Evolutionary conservation across 495 filamentous ascomycete genomes (phyloP).

Genomic region (Talaromyces trachyspermus): DNA sequence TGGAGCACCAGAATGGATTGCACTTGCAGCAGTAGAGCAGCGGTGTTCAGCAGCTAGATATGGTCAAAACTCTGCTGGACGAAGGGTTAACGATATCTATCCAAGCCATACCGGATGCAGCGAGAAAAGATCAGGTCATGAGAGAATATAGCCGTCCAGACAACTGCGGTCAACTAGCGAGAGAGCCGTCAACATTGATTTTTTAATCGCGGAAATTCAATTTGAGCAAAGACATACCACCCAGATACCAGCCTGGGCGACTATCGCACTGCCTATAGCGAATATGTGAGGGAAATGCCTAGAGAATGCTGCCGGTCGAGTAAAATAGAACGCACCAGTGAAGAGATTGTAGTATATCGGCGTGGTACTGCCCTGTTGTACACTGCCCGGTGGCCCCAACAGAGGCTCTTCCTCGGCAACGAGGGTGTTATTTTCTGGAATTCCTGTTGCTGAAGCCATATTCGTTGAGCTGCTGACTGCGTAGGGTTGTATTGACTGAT

Average conservation of each 20-base stretch:
- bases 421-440: not conserved
- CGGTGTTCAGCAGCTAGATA: constrained; percentile 62
- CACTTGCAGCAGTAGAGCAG: constrained; percentile 63
- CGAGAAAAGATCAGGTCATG: constrained; percentile 66
- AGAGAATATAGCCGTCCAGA: constrained; percentile 69
- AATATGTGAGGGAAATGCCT: not conserved
- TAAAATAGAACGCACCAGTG: constrained; percentile 49
- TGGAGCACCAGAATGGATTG: constrained; percentile 82
- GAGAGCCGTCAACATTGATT: constrained; percentile 13
- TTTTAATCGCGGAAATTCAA: too few relatives aligned
- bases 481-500: too few relatives aligned
- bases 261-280: constrained; percentile 53
- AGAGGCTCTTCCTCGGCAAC: constrained; percentile 65
- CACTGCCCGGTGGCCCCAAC: constrained; percentile 66
- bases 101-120: constrained; percentile 62
- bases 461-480: not conserved
- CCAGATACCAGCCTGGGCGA: constrained; percentile 62
- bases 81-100: not conserved
- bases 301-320: constrained; percentile 1
- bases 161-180: constrained; percentile 56
- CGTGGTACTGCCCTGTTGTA: constrained; percentile 54
- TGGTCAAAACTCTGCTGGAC: not conserved
- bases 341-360: constrained; percentile 64
- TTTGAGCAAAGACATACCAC: constrained; percentile 39
- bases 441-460: constrained; percentile 3